phyloP scores from a whole-genome alignment of 352 stramenopile species.

The Phytopythium ostracodes region DNA sequence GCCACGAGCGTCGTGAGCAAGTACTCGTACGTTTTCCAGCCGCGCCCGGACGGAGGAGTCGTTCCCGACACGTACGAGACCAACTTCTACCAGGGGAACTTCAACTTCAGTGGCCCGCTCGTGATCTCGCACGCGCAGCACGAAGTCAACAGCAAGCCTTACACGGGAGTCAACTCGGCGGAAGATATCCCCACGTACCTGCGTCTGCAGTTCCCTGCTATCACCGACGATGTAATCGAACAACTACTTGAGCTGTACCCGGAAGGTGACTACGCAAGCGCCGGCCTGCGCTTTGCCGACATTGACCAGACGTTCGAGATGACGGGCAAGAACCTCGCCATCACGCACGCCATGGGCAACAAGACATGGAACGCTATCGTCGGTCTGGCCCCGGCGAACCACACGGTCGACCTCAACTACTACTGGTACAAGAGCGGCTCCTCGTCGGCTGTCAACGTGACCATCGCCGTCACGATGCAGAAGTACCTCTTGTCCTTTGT shows the following conservation, averaged over 20 bases:
- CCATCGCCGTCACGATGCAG: conserved; percentile 20
- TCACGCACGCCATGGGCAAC: conserved; percentile 21
- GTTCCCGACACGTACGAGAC: conserved; percentile 24
- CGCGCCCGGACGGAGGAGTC: conserved; percentile 20
- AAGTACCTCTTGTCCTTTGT: conserved; percentile 25
- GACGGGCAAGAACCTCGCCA: conserved; percentile 15
- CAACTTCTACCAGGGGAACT: conserved; percentile 23
- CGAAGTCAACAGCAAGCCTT: conserved; percentile 14
- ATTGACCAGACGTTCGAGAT: conserved; percentile 23
- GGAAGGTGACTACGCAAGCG: conserved; percentile 14
- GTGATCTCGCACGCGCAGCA: conserved; percentile 23
- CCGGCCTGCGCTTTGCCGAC: conserved; percentile 21
- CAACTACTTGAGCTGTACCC: conserved; percentile 18
- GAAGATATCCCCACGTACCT: conserved; percentile 18
- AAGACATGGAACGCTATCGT: conserved; percentile 23
- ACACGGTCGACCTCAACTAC: conserved; percentile 20
- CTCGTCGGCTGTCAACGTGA: conserved; percentile 12
- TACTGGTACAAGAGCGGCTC: conserved; percentile 15
- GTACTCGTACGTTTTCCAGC: conserved; percentile 23
- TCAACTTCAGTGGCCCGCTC: conserved; percentile 26
- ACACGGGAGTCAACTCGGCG: conserved; percentile 10
- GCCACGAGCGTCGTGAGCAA: conserved; percentile 9
- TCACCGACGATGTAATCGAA: conserved; percentile 19
- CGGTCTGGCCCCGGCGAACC: conserved; percentile 9
- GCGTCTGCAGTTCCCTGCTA: conserved; percentile 20